Evolutionary conservation across 2,329 filamentous ascomycete genomes (phyloP).

Genomic region (Alternaria rosae): DNA sequence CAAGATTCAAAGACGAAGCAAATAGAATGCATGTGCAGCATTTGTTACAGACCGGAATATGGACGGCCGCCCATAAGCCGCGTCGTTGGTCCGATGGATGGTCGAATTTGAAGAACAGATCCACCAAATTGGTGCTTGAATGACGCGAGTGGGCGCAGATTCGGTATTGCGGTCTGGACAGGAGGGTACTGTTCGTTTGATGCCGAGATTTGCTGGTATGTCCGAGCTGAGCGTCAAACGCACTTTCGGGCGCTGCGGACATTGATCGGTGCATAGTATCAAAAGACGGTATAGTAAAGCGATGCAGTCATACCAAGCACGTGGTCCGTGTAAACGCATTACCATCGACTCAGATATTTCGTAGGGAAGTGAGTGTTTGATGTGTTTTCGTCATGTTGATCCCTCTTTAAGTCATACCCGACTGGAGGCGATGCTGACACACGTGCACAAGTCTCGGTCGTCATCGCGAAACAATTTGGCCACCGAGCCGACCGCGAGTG

Average conservation of each 20-base stretch:
- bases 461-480: background rate
- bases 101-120: background rate
- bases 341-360: background rate
- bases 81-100: background rate
- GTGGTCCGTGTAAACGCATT: background rate
- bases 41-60: conserved; percentile 16
- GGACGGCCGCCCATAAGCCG: conserved; percentile 1
- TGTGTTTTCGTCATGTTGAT: too few relatives aligned
- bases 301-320: background rate
- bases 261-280: background rate
- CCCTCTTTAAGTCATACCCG: background rate
- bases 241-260: background rate
- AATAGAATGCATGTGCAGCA: conserved; percentile 13
- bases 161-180: background rate
- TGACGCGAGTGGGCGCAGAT: background rate
- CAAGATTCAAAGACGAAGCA: conserved; percentile 3
- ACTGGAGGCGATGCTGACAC: background rate
- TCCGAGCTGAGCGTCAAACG: background rate
- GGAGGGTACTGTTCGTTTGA: background rate
- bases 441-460: background rate
- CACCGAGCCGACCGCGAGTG: background rate
- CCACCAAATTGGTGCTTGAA: background rate
- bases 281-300: background rate
- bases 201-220: background rate
- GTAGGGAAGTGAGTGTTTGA: too few relatives aligned